Evolutionary conservation across 768 basidiomycete genomes (phyloP), one percentile per base, ranked within the genome.

Genomic region (Hebeloma cylindrosporum): DNA sequence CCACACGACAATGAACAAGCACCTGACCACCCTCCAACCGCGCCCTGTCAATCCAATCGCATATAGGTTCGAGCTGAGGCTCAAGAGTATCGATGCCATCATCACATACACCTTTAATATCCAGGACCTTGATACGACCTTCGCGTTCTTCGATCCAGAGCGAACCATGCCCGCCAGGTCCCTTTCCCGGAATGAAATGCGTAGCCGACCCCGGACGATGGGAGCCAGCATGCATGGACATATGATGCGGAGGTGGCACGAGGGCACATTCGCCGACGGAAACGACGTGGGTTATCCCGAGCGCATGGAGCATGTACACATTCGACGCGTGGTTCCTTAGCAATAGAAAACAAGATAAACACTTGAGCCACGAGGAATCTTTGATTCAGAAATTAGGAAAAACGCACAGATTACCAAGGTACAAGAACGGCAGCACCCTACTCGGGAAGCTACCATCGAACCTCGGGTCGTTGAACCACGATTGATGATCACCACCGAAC

Each of bases 391-490:
- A 29, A 47, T n/a, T n/a, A 56, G 44, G 38, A 44, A 37, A 16
- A 8, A 85, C 91, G 65, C 62, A 93, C 92, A 96, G 58, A 64
- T 96, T 94, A 26, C 93, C 92, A n/a, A 94, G 77, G 63, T 94
- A 94, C 61, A 98, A 74, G 68, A 91, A 93, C 44, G 91, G 91
- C 48, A 96, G 65, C 50, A 98, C 93, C 17, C 93, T 76, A 58
- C 88, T 92, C 11, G 95, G 95, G 71, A 98, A 94, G 58, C 88
- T 92, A 33, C 95, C 94, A 62, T 98, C 94, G 61, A 97, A 98
- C 48, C 89, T 69, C 25, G 82, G 79, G 62, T 93, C 91, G 57
- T 93, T 86, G 68, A 97, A 96, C 94, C 94, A 98, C n/a, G 83
- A 75, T 65, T 88, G 82, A 58, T 92, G 89, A 58, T 88, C 84